Evolutionary conservation across 352 stramenopile species (phyloP).

Genomic region (Globisporangium mamillatum): DNA sequence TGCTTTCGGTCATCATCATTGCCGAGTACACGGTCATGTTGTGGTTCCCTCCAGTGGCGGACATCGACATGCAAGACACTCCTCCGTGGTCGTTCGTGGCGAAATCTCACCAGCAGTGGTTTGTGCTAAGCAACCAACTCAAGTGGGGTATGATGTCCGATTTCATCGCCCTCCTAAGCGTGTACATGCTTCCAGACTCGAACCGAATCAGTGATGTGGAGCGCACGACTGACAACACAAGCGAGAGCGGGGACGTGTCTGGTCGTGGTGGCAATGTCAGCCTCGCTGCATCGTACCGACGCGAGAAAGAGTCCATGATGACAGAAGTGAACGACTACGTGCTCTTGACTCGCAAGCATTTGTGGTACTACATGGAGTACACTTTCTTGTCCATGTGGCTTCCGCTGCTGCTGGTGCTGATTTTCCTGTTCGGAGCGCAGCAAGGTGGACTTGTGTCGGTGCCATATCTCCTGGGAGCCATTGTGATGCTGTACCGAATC

Average conservation of each 20-base stretch:
- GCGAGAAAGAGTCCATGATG: constrained; percentile 9
- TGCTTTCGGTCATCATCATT: constrained; percentile 70
- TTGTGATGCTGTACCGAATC: constrained; percentile 78
- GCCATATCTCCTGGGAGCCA: constrained; percentile 62
- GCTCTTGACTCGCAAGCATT: constrained; percentile 51
- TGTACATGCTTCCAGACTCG: constrained; percentile 70
- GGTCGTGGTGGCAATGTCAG: background rate
- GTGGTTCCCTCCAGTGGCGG: constrained; percentile 59
- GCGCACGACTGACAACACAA: constrained; percentile 12
- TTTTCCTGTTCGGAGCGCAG: constrained; percentile 71
- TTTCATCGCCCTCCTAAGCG: constrained; percentile 62
- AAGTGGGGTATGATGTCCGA: constrained; percentile 78
- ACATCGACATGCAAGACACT: constrained; percentile 55
- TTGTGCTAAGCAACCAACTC: constrained; percentile 63
- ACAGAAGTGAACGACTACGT: constrained; percentile 48
- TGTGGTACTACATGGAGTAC: constrained; percentile 74
- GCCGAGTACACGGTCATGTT: constrained; percentile 69
- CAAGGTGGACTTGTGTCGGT: constrained; percentile 73
- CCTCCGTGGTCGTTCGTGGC: constrained; percentile 58
- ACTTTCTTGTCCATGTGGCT: constrained; percentile 63
- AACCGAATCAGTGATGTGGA: constrained; percentile 27
- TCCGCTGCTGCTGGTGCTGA: constrained; percentile 58
- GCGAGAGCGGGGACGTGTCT: constrained; percentile 1
- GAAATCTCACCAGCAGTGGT: constrained; percentile 59
- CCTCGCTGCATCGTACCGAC: background rate